Conservation (phyloP, 1,284 basidiomycete genomes). For the Sanghuangporus sanghuang region DNA sequence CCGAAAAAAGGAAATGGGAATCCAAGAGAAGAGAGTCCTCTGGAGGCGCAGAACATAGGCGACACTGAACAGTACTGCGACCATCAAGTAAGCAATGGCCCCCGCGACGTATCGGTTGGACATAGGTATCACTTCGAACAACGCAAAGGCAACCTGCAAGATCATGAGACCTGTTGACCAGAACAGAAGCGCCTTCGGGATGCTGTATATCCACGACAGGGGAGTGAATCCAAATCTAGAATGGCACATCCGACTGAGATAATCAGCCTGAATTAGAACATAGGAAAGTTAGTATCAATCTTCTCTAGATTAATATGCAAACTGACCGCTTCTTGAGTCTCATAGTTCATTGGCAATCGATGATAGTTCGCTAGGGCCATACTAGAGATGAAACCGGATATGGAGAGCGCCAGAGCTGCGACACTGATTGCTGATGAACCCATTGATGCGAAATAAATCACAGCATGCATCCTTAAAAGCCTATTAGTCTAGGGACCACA, state of each 20-base stretch:
- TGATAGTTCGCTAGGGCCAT: slow-evolving; percentile 6
- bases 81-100: background rate
- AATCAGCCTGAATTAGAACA: slow-evolving; percentile 2
- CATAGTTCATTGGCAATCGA: slow-evolving; percentile 2
- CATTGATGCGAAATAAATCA: slow-evolving; percentile 5
- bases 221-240: slow-evolving; percentile 12
- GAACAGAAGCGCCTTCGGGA: slow-evolving; percentile 15
- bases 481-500: background rate
- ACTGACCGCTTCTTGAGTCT: slow-evolving; percentile 12
- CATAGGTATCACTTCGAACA: background rate
- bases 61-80: background rate
- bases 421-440: slow-evolving; percentile 3
- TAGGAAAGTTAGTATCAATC: background rate
- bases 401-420: slow-evolving; percentile 11
- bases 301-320: background rate
- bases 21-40: background rate
- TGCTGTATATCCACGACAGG: slow-evolving; percentile 14
- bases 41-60: background rate
- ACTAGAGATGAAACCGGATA: slow-evolving; percentile 7
- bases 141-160: slow-evolving; percentile 6
- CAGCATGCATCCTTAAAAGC: slow-evolving; percentile 7
- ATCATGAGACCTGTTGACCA: slow-evolving; percentile 12
- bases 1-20: background rate
- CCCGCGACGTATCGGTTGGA: slow-evolving; percentile 3
- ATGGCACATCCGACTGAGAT: background rate